phyloP scores from a whole-genome alignment of 352 stramenopile species.

The Globisporangium cylindrosporum region DNA sequence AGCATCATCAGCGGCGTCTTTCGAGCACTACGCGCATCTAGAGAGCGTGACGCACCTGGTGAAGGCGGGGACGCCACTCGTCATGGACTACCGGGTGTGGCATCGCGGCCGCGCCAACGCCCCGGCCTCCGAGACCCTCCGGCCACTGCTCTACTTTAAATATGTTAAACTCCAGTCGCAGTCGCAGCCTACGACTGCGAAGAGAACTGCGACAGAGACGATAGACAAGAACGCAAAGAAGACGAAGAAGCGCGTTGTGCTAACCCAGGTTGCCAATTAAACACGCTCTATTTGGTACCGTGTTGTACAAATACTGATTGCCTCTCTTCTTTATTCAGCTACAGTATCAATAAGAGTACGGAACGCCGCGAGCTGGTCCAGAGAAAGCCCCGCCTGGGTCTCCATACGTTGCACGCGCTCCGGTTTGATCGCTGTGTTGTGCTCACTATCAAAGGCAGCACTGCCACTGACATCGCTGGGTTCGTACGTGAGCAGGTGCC shows the following conservation, averaged over 20 bases:
- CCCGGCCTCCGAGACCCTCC: slow-evolving; percentile 29
- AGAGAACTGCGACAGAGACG: not conserved
- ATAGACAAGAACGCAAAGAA: not conserved
- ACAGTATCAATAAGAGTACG: slow-evolving; percentile 17
- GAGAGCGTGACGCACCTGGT: slow-evolving; percentile 52
- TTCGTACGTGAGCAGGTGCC: slow-evolving; percentile 53
- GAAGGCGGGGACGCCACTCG: slow-evolving; percentile 48
- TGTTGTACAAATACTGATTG: not conserved
- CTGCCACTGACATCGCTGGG: not conserved
- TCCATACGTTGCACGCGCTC: slow-evolving; percentile 15
- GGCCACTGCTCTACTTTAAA: slow-evolving; percentile 74
- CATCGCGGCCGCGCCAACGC: slow-evolving; percentile 61
- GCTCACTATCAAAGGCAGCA: not conserved
- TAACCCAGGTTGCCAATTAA: slow-evolving; percentile 4
- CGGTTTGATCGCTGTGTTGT: not conserved
- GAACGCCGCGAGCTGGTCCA: slow-evolving; percentile 30
- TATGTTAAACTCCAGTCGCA: slow-evolving; percentile 28
- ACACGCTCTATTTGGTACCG: not conserved
- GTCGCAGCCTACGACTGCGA: not conserved
- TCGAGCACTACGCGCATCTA: slow-evolving; percentile 49
- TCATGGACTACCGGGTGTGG: slow-evolving; percentile 84
- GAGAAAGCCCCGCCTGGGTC: slow-evolving; percentile 28
- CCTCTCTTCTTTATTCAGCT: not conserved
- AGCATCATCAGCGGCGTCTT: slow-evolving; percentile 19
- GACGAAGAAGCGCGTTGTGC: slow-evolving; percentile 8